These are phyloP conservation scores for Aspergillus taichungensis DNA, from an alignment of 495 filamentous ascomycete species.

Conservation along the genomic window DNA sequence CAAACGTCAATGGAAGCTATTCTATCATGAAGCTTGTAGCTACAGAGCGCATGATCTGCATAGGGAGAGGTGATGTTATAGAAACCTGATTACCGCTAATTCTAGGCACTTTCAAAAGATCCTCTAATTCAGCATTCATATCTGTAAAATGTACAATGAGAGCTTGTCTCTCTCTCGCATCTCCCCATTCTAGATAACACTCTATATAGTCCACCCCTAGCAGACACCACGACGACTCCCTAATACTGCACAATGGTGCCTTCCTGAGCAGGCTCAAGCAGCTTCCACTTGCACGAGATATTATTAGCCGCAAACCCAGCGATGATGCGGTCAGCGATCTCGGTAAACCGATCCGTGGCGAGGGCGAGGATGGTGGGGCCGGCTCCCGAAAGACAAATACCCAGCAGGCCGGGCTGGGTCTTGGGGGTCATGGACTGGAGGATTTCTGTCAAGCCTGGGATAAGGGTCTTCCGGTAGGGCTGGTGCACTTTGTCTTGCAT, in stretches of 20 bases:
- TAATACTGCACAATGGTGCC: conserved; percentile 55
- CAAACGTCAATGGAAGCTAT: too few species aligned
- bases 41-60: too few species aligned
- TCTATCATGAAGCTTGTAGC: too few species aligned
- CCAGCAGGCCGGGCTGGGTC: conserved; percentile 77
- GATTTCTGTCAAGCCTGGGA: conserved; percentile 86
- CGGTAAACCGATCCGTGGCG: conserved; percentile 76
- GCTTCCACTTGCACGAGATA: conserved; percentile 76
- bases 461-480: conserved; percentile 79
- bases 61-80: too few species aligned
- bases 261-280: conserved; percentile 79
- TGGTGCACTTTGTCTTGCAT: conserved; percentile 99
- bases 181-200: too few species aligned
- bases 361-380: conserved; percentile 91
- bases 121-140: too few species aligned
- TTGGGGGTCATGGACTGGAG: conserved; percentile 76
- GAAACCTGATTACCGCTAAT: too few species aligned
- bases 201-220: not conserved
- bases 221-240: not conserved
- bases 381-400: conserved; percentile 87
- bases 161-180: too few species aligned
- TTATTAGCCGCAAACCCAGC: conserved; percentile 52
- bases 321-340: conserved; percentile 73
- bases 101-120: too few species aligned
- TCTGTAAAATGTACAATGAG: too few species aligned